Conservation (phyloP, 192 early-diverging fungal genomes). For the Gaertneriomyces sp. region DNA sequence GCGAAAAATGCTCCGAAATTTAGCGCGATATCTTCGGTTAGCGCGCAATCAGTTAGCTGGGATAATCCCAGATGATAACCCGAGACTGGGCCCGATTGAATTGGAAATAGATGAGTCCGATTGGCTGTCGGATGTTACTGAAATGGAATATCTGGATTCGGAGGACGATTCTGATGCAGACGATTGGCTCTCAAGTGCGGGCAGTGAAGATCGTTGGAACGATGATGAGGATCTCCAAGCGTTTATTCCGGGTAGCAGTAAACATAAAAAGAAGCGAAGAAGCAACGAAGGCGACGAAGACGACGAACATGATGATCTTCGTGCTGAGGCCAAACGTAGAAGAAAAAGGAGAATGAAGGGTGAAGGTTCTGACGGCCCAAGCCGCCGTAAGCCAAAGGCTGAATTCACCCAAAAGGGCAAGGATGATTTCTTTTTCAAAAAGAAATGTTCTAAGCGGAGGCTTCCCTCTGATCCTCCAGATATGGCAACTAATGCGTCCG, state of each 20-base stretch:
- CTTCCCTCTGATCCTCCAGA: no score
- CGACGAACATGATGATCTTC: no score
- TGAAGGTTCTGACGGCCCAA: no score
- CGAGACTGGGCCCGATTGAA: neutral
- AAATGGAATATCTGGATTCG: slow-evolving; percentile 33
- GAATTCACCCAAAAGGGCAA: no score
- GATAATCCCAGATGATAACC: neutral
- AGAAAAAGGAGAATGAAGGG: no score
- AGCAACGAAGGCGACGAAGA: no score
- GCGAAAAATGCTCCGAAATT: slow-evolving; percentile 30
- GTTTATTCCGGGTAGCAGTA: slow-evolving; percentile 8
- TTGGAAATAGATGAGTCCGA: slow-evolving; percentile 12
- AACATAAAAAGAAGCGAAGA: neutral
- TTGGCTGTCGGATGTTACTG: slow-evolving; percentile 29
- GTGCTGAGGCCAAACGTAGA: no score
- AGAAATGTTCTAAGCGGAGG: no score
- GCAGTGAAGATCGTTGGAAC: neutral
- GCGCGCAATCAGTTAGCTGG: neutral
- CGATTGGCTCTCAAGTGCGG: neutral
- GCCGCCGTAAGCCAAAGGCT: no score
- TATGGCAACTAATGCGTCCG: no score
- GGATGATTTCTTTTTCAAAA: no score
- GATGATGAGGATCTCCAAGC: slow-evolving; percentile 15
- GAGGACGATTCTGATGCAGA: slow-evolving; percentile 26
- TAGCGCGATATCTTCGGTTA: slow-evolving; percentile 16